Evolutionary conservation across 441 rosid genomes (phyloP), one percentile per base, ranked within the genome.

Genomic region (Iberis amara): DNA sequence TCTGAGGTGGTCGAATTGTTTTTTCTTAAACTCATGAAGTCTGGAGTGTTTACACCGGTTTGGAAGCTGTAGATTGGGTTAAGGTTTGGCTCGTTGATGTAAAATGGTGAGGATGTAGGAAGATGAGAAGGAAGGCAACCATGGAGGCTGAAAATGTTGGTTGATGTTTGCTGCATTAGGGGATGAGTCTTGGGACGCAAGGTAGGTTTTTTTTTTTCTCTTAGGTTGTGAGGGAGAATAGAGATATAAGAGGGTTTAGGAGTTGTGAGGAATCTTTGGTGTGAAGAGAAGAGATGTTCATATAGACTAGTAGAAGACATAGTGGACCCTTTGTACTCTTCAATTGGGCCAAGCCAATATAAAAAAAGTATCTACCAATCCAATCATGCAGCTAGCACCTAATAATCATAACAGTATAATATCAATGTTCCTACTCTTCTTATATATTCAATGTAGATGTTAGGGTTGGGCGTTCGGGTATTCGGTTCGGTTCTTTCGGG

Each of bases 1-100:
- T 85, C 89, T 0, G 94, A 84, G 9, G 96, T 82, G n/a, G n/a
- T n/a, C 0, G 94, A 87, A 69, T 80, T 76, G 73, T 64, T 83
- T 72, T 83, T 49, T 44, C 83, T 80, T 8, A 78, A 55, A 59
- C 71, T 55, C 33, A 83, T 70, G 12, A 74, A 64, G n/a, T 74
- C 81, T 49, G 69, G 74, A 55, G 62, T n/a, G 18, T 73, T 79
- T 40, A 68, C 26, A 38, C 68, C 65, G 50, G 62, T 42, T 21
- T 75, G 79, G 61, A 68, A 64, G 57, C 52, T 68, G 48, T 61
- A 49, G 3, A 66, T 42, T 8, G 76, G 71, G 59, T 52, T 65
- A 24, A 59, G 52, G 65, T 50, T 47, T 42, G 50, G 37, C 55
- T 57, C 39, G 4, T 13, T 65, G 23, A 48, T 38, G 23, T 47